Evolutionary conservation across 768 basidiomycete species (phyloP), one percentile per base, ranked within the genome.

Genomic region (Suillus bovinus): DNA sequence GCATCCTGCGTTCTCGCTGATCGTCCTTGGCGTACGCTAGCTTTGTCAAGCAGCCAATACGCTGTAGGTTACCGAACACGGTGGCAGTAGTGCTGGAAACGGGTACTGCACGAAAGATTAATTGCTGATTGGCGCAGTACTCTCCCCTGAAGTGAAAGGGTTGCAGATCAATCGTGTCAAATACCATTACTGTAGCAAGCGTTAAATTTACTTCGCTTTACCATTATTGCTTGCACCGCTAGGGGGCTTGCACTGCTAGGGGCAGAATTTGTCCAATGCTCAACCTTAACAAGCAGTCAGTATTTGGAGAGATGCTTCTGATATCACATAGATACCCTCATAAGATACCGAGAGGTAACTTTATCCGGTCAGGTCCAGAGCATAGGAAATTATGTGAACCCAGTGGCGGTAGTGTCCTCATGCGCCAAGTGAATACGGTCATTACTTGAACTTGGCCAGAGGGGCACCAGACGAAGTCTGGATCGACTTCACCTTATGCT

Each of bases 311-410:
- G 44, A 22, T 22, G 42, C 60, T 24, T 22, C 33, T 60, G 67
- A 22, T 64, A 85, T 86, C 84, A 88, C 77, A 84, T 84, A 89
- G 61, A 88, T 84, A 31, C 87, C 86, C 49, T 76, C 69, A 67
- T 80, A 89, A 14, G 86, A 80, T 16, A 85, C 87, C 78, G 69
- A 77, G 86, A 5, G 78, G 70, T 90, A 88, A 60, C 69, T 76
- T 9, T 71, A 78, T 20, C 84, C 27, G 47, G 27, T 27, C 83
- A 20, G 84, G 77, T 11, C 86, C 84, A 44, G 82, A 79, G 69
- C 87, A 90, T 33, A 57, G 82, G 65, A 17, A 87, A 86, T 73
- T 79, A 89, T 3, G 82, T 84, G 72, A 89, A 90, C 9, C 87
- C 86, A 20, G 84, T 85, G n/a, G 86, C 86, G 53, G 88, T 87